phyloP scores from a whole-genome alignment of 345 rosid genomes.

The Kernera saxatilis region DNA sequence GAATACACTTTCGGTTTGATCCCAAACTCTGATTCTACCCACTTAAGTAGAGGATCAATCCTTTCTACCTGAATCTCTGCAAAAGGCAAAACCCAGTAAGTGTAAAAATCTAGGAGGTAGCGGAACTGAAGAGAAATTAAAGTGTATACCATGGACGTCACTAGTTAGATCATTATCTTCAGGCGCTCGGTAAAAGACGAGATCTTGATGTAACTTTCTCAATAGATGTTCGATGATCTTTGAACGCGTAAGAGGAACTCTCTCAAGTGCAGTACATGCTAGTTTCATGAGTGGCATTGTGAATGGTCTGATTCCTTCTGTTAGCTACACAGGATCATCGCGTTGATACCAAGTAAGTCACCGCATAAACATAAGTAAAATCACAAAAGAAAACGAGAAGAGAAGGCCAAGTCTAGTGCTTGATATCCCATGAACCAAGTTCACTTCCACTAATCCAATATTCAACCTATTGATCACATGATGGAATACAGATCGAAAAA shows the following conservation, averaged over 20 bases:
- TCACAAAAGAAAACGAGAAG: not conserved
- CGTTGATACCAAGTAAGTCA: constrained; percentile 17
- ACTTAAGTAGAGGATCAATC: constrained; percentile 76
- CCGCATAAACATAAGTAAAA: not conserved
- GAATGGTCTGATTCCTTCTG: constrained; percentile 97
- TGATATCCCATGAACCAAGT: not conserved
- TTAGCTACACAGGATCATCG: constrained; percentile 43
- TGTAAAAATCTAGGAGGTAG: not conserved
- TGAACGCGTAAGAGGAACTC: constrained; percentile 80
- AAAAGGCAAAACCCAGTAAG: constrained; percentile 17
- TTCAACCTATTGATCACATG: not conserved
- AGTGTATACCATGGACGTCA: constrained; percentile 53
- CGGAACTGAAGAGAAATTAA: not conserved
- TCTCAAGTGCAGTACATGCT: constrained; percentile 92
- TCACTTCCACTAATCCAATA: not conserved
- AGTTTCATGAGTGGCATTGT: constrained; percentile 97
- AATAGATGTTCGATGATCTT: constrained; percentile 58
- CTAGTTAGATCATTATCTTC: constrained; percentile 56
- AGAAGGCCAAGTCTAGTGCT: not conserved
- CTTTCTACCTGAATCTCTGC: constrained; percentile 74
- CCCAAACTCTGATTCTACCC: constrained; percentile 85
- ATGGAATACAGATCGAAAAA: not conserved
- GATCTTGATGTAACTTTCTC: constrained; percentile 73
- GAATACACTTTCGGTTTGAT: constrained; percentile 67
- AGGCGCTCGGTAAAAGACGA: constrained; percentile 83